Percentiles rank a stretch among this genome's conserved stretches.
phyloP scores from a whole-genome alignment of 2,329 filamentous ascomycete species.

The Pyricularia grisea region DNA sequence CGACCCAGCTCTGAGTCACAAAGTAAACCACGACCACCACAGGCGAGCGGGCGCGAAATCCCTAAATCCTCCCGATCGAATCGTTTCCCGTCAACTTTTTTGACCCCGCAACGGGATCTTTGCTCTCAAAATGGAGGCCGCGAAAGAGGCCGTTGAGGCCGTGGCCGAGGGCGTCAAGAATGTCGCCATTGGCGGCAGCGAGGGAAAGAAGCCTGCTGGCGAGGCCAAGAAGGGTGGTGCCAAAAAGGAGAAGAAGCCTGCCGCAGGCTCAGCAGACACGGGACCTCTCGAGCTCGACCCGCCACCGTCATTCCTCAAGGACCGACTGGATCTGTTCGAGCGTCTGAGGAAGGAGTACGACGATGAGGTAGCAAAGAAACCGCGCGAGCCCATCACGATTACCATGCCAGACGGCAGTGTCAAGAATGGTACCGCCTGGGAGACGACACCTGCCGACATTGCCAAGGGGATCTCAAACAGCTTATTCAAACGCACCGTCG shows the following conservation, averaged over 20 bases:
- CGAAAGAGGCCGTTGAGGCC: constrained; percentile 35
- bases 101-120: background rate
- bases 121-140: constrained; percentile 31
- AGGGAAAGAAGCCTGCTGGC: constrained; percentile 18
- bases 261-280: constrained; percentile 23
- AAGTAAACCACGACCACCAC: background rate
- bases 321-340: constrained; percentile 81
- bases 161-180: constrained; percentile 52
- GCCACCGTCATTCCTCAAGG: constrained; percentile 59
- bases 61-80: background rate
- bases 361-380: constrained; percentile 61
- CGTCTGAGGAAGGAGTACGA: constrained; percentile 78
- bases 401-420: constrained; percentile 64
- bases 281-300: constrained; percentile 38
- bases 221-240: constrained; percentile 28
- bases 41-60: background rate
- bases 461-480: constrained; percentile 74
- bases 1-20: background rate
- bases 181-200: constrained; percentile 34
- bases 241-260: constrained; percentile 41
- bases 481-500: constrained; percentile 75
- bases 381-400: constrained; percentile 64
- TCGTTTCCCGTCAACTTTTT: background rate
- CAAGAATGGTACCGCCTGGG: constrained; percentile 73
- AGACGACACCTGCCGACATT: constrained; percentile 78